Base-by-base conservation (phyloP, 352 stramenopile species). In the Aphanomyces euteiches region DNA sequence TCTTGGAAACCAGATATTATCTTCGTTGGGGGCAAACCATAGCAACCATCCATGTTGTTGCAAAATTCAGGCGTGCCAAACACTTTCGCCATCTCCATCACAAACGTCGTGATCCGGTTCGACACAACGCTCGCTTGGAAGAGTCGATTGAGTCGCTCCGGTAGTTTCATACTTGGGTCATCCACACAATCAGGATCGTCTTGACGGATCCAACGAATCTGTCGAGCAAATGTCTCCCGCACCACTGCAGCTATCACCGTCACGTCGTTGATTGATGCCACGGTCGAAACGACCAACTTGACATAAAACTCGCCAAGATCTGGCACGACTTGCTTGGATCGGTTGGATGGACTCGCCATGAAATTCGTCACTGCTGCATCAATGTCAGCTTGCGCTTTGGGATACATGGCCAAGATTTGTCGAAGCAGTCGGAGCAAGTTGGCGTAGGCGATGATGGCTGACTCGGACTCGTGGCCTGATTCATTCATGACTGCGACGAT, bases 41-140 rank as follows among this genome's bases (percentile, higher is more conserved):
- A 67, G 34, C 39, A 36, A 7, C 1, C 36, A 43, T 67, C 59
- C 59, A 67, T 67, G 19, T 57, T 8, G 0, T 12, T 15, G 5
- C 8, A 54, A 7, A 61, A 60, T 1, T 7, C 19, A 36, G 41
- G 19, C n/a, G 19, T 37, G 47, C 59, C 13, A 67, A 67, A 67
- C 34, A 43, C 37, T 8, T 54, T 54, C 7, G 47, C 19, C 59
- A 67, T 54, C 21, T 67, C 59, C 21, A 67, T 57, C 19, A 43
- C 59, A 28, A 67, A 67, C 47, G 59, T 67, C 21, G 37, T 54
- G 19, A 67, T 67, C 37, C 59, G 59, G 21, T 67, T 67, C 36
- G 59, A 67, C 7, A 43, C 37, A 1, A 47, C 1, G 5, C 59
- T 67, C 7, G 5, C 19, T 13, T 38, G 0, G 3, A 67, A 67